These are phyloP conservation scores for Solanum dulcamara DNA, from an alignment of 257 asterid species.

Conservation along the genomic window DNA sequence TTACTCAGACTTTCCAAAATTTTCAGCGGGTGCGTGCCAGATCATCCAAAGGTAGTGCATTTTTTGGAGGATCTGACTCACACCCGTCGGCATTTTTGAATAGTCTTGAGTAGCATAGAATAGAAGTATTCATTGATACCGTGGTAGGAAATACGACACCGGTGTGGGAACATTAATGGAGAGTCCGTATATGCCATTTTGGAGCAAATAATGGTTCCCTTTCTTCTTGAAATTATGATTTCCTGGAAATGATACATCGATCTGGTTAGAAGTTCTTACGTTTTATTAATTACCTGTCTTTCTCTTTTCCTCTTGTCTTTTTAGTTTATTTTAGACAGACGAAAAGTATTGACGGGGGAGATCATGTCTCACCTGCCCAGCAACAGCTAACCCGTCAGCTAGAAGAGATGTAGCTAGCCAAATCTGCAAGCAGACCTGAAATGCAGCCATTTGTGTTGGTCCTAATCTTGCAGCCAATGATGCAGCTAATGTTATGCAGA, in stretches of 20 bases:
- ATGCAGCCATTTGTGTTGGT: constrained; percentile 76
- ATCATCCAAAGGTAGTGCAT: no score
- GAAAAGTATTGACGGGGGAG: not conserved
- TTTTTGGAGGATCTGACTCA: no score
- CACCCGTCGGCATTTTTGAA: no score
- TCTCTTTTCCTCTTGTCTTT: not conserved
- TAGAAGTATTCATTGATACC: no score
- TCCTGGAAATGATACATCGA: not conserved
- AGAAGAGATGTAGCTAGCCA: constrained; percentile 80
- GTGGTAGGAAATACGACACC: no score
- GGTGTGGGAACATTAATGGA: no score
- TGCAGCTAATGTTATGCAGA: constrained; percentile 76
- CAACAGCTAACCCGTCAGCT: constrained; percentile 80
- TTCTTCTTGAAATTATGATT: no score
- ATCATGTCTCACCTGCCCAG: constrained; percentile 56
- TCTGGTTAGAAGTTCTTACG: not conserved
- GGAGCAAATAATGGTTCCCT: no score
- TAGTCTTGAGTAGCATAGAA: no score
- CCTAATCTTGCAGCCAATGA: constrained; percentile 77
- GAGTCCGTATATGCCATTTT: no score
- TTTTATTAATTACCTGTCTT: not conserved
- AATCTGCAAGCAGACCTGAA: constrained; percentile 78
- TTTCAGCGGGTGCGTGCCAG: no score
- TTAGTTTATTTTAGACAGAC: not conserved
- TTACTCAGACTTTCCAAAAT: no score